Evolutionary conservation across 2,329 filamentous ascomycete genomes (phyloP), one percentile per base, ranked within the genome.

Genomic region (Cladosporium sp.): DNA sequence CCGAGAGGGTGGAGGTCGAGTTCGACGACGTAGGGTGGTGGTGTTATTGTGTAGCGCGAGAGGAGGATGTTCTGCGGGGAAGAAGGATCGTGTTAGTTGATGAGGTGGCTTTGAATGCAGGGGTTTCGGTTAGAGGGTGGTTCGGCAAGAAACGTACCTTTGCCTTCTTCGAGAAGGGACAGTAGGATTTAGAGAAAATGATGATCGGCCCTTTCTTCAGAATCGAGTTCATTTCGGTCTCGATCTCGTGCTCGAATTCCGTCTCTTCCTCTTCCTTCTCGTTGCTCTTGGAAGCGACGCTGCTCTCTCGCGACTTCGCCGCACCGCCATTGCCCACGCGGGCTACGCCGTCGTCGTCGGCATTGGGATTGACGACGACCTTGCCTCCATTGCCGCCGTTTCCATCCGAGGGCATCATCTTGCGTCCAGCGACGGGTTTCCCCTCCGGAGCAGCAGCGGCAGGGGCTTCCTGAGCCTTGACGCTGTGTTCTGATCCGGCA

Each of bases 161-260:
- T 40, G 93, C 93, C 60, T 83, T 84, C 65, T 84, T 86, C 45
- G 90, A 96, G 72, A 81, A 85, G 1, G 87, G 89, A 69, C 93
- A 99, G 72, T 92, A 96, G 1, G 87, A 82, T 71, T 99, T 97
- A 57, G 90, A 96, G 74, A 97, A 97, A 61, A 99, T 89, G 67
- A 96, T 88, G 54, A 97, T 85, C 13, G 92, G 90, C 3, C 88
- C 84, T 64, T 84, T 86, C 73, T 91, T 93, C 57, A 97, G 70
- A 43, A 97, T 95, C 7, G 70, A 68, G 62, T 89, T 86, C 56
- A 97, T 70, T 67, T 89, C 88, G 15, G 73, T 71, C 66, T 90
- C 84, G 2, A 86, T 82, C 50, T 83, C 78, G 50, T 80, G 77
- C 48, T 85, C 79, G 55, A 84, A 79, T 24, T 78, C 72, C 11